Base-by-base conservation (phyloP, 2,329 filamentous ascomycete species). In the Neocucurbitaria cava region DNA sequence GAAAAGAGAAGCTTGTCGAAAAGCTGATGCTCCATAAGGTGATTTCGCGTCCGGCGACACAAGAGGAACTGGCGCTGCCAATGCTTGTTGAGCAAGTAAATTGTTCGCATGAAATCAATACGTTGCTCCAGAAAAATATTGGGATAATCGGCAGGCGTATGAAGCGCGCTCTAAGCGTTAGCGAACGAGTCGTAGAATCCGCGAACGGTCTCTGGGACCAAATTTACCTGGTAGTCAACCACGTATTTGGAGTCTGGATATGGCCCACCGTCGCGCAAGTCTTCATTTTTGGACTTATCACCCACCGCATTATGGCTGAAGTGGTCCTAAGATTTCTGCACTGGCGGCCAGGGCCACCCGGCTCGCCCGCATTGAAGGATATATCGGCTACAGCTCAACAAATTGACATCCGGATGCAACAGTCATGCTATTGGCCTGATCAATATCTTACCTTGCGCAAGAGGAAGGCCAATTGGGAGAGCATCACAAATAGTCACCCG, bases 341-440 rank as follows among this genome's bases (percentile, higher is more conserved):
- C 77, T 98, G 93, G 87, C 87, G 92, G 30, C 83, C 87, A 21
- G 86, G 89, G 42, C 65, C 64, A 18, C 89, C 91, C 7, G 88
- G 89, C 38, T 89, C 88, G 45, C 88, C 92, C 36, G 95, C 95
- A 0, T 79, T 99, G 51, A 98, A 98, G 73, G 95, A 99, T 72
- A 87, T 98, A 40, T 98, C 93, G 28, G 95, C 95, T 13, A 98
- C 94, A 0, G 95, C 95, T 21, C 95, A 99, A 74, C 95, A 99
- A 76, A 88, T 99, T 31, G 95, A 99, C 76, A 97, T 99, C 61
- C 90, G 95, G 5, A 83, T 99, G 20, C 92, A 98, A 72, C 95
- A 99, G 73, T 98, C 98, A 72, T 98, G 94, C 77, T 99, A 99
- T 75, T 98, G 94, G 93, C 96, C 95, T 2, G 92, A 96, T 77